phyloP scores from a whole-genome alignment of 2,329 filamentous ascomycete genomes.

The Penicillium sp. region DNA sequence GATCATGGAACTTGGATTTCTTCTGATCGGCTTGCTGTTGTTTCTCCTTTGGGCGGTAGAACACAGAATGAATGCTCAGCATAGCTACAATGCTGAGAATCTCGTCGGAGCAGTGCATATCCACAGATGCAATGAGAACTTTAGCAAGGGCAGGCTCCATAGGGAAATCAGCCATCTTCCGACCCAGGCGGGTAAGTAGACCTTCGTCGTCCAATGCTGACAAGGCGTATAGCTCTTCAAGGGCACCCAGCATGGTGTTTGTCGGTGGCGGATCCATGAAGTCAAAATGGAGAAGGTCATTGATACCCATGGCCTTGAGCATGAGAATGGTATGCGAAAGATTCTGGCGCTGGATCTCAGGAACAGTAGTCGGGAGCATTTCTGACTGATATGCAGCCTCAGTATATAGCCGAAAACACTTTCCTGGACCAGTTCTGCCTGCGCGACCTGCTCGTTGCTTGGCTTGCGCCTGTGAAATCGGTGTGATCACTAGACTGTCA shows the following conservation, averaged over 20 bases:
- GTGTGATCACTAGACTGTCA: constrained; percentile 93
- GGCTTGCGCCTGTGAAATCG: constrained; percentile 93
- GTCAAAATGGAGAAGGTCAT: constrained; percentile 93
- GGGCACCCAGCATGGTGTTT: constrained; percentile 93
- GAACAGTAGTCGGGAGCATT: constrained; percentile 93
- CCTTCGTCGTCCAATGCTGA: constrained; percentile 94
- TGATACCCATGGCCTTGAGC: constrained; percentile 99
- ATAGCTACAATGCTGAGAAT: constrained; percentile 92
- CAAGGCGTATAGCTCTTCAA: constrained; percentile 92
- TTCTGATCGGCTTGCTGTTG: constrained; percentile 95
- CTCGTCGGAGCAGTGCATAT: constrained; percentile 87
- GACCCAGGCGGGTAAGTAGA: constrained; percentile 80
- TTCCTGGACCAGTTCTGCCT: constrained; percentile 90
- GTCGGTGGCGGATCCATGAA: constrained; percentile 99
- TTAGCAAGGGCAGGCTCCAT: constrained; percentile 95
- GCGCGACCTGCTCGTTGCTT: constrained; percentile 91
- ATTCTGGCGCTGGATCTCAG: constrained; percentile 95
- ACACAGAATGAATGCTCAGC: constrained; percentile 81
- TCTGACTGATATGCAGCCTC: constrained; percentile 94
- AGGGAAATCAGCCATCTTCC: constrained; percentile 98
- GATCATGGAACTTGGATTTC: constrained; percentile 95
- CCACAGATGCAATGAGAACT: constrained; percentile 80
- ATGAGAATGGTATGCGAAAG: constrained; percentile 89
- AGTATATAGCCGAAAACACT: constrained; percentile 93
- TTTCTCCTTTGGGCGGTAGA: constrained; percentile 96